Evolutionary conservation across 1,139 yeast species (phyloP).

Genomic region (Diutina scorzettiae): DNA sequence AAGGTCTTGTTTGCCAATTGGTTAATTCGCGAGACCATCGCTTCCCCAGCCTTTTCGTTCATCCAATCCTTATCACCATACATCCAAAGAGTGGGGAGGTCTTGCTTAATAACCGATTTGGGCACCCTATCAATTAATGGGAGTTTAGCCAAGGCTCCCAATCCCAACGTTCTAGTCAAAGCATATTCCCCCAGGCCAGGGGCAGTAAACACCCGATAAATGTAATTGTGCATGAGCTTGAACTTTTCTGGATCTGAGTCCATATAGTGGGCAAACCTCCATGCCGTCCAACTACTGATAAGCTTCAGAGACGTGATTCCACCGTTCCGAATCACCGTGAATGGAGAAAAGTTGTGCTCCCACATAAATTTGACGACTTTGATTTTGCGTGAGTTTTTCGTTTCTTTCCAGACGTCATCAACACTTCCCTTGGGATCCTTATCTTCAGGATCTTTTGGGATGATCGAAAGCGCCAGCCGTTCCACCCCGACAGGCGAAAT

Average conservation of each 20-base stretch:
- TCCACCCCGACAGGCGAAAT: conserved; percentile 38
- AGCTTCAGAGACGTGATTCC: conserved; percentile 29
- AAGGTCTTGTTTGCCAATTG: conserved; percentile 11
- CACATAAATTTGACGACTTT: conserved; percentile 19
- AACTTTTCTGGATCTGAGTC: conserved; percentile 20
- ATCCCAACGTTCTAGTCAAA: conserved; percentile 27
- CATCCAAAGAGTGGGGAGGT: conserved; percentile 33
- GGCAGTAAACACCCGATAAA: conserved; percentile 28
- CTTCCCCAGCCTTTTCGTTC: conserved; percentile 30
- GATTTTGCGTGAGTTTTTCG: conserved; percentile 6
- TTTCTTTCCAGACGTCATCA: conserved; percentile 4
- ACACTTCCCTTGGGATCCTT: conserved; percentile 7
- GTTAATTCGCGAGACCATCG: conserved; percentile 29
- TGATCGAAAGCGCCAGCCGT: conserved; percentile 15
- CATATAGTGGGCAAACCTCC: conserved; percentile 26
- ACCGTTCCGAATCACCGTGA: conserved; percentile 20
- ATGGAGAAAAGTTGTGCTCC: conserved; percentile 28
- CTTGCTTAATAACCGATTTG: conserved; percentile 20
- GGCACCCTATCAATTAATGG: conserved; percentile 36
- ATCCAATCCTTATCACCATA: conserved; percentile 24
- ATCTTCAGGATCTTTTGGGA: conserved; percentile 14
- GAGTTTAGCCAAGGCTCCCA: conserved; percentile 29
- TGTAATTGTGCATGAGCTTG: conserved; percentile 28
- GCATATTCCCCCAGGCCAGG: conserved; percentile 38
- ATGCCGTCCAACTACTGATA: conserved; percentile 31